Conservation (phyloP, 768 basidiomycete genomes). For the Lyophyllum semitale region DNA sequence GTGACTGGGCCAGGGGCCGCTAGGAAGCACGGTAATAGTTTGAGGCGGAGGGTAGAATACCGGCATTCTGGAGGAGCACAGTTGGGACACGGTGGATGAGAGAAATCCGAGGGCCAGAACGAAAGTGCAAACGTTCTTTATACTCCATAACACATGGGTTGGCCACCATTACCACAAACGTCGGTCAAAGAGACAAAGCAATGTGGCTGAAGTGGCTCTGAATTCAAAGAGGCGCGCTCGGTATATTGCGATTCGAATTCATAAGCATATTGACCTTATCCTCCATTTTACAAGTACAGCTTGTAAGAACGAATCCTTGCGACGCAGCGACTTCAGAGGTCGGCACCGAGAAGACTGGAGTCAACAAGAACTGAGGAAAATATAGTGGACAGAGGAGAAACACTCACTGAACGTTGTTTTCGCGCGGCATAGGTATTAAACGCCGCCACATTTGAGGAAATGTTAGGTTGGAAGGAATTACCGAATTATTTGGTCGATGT, state of each 20-base stretch:
- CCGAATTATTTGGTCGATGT: too few relatives aligned
- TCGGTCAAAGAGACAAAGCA: not conserved
- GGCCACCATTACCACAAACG: not conserved
- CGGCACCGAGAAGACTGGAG: too few relatives aligned
- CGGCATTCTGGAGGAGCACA: slow-evolving; percentile 6
- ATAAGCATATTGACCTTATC: not conserved
- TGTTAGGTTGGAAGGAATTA: too few relatives aligned
- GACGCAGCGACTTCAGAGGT: too few relatives aligned
- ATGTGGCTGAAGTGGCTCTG: not conserved
- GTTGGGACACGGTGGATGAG: not conserved
- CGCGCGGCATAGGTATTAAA: too few relatives aligned
- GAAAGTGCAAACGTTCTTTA: not conserved
- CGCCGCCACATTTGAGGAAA: too few relatives aligned
- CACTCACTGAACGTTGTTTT: too few relatives aligned
- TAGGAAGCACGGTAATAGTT: slow-evolving; percentile 19
- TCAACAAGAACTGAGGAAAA: too few relatives aligned
- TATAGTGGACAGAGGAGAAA: too few relatives aligned
- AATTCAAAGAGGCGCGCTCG: not conserved
- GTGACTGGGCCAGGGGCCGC: slow-evolving; percentile 10
- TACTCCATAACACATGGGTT: not conserved
- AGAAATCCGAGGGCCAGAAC: not conserved
- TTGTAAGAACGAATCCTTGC: too few relatives aligned
- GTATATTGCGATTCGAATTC: not conserved
- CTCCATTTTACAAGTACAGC: not conserved
- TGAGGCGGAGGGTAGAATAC: slow-evolving; percentile 14